These are phyloP conservation scores for Pontederia paniculata DNA, from an alignment of 176 grass and related monocot genomes.

Conservation along the genomic window DNA sequence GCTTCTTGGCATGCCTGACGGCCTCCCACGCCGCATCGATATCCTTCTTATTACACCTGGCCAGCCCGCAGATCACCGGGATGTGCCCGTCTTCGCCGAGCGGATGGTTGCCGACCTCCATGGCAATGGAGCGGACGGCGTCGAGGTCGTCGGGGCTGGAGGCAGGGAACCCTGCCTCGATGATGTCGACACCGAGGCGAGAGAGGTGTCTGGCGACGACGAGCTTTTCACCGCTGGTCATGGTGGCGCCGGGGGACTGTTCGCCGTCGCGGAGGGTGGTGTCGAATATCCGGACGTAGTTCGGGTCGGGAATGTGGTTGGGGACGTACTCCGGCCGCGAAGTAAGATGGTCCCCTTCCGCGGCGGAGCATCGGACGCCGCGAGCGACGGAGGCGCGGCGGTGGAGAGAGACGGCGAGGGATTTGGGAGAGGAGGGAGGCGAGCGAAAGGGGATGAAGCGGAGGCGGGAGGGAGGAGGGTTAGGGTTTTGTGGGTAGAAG, in stretches of 20 bases:
- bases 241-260: constrained; percentile 82
- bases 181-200: constrained; percentile 82
- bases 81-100: constrained; percentile 45
- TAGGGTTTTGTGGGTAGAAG: too few relatives aligned
- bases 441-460: too few relatives aligned
- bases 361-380: too few relatives aligned
- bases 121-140: constrained; percentile 76
- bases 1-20: constrained; percentile 52
- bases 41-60: constrained; percentile 58
- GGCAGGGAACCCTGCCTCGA: constrained; percentile 79
- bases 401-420: too few relatives aligned
- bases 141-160: constrained; percentile 89
- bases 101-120: constrained; percentile 66
- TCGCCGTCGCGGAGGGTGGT: constrained; percentile 89
- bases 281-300: constrained; percentile 86
- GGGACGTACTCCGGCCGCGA: constrained; percentile 28
- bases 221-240: constrained; percentile 81
- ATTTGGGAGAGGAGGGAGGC: too few relatives aligned
- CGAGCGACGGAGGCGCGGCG: too few relatives aligned
- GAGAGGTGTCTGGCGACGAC: constrained; percentile 70
- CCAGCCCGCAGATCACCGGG: constrained; percentile 74
- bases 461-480: too few relatives aligned
- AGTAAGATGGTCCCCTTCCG: not conserved
- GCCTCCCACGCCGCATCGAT: constrained; percentile 91
- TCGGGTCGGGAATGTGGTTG: constrained; percentile 52